phyloP scores from a whole-genome alignment of 129 eudicot genomes.

The Flaveria brownii region DNA sequence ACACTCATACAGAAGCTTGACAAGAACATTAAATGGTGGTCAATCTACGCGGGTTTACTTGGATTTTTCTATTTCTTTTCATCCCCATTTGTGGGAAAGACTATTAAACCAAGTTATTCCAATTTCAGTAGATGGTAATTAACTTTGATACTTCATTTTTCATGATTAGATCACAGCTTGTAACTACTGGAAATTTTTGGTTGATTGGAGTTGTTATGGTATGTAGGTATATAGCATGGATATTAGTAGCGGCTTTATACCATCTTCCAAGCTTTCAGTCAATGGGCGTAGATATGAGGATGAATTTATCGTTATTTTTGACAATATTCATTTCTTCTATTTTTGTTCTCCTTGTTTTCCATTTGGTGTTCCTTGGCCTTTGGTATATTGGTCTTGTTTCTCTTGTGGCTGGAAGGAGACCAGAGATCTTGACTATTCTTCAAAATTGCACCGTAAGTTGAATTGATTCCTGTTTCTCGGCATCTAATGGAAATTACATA shows the following conservation, averaged over 20 bases:
- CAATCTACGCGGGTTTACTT: conserved; percentile 84
- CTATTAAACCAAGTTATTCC: conserved; percentile 88
- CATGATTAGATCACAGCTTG: not conserved
- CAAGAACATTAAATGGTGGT: conserved; percentile 96
- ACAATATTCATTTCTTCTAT: conserved; percentile 80
- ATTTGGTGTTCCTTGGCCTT: conserved; percentile 74
- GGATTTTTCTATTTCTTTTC: conserved; percentile 99
- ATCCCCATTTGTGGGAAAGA: conserved; percentile 93
- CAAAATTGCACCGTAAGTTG: conserved; percentile 71
- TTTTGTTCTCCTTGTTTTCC: conserved; percentile 85
- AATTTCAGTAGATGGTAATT: conserved; percentile 93
- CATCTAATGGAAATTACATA: not conserved
- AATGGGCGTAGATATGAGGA: conserved; percentile 98
- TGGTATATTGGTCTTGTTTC: conserved; percentile 99
- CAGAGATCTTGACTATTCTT: conserved; percentile 77
- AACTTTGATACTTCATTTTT: not conserved
- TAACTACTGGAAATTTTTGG: not conserved
- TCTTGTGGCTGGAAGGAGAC: conserved; percentile 89
- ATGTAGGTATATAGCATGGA: conserved; percentile 87
- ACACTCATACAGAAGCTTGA: conserved; percentile 86
- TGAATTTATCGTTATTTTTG: conserved; percentile 89
- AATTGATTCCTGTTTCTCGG: not conserved
- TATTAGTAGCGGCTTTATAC: conserved; percentile 88
- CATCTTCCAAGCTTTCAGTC: conserved; percentile 98
- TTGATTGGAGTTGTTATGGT: not conserved